A percentile compares a stretch with the other conserved stretches of the same genome.
These are phyloP conservation scores for Botrytis galanthina DNA, from an alignment of 2,329 filamentous ascomycete species.

Conservation along the genomic window DNA sequence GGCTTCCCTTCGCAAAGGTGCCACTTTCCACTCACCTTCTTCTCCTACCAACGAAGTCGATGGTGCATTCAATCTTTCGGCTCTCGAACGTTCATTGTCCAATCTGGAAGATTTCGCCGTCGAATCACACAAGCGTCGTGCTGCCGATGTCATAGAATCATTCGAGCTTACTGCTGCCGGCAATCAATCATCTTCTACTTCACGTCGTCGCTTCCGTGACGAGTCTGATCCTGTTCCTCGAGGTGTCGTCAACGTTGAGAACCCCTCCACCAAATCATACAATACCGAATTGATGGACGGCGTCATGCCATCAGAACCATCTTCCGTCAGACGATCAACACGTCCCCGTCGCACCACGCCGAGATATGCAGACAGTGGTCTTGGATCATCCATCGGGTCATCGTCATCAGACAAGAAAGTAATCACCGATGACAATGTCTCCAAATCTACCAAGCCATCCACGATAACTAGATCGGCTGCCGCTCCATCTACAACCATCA, in stretches of 20 bases:
- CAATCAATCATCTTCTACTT: slow-evolving; percentile 36
- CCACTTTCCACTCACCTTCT: slow-evolving; percentile 55
- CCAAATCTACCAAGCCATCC: slow-evolving; percentile 47
- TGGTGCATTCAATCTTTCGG: slow-evolving; percentile 35
- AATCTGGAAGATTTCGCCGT: slow-evolving; percentile 66
- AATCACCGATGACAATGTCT: slow-evolving; percentile 42
- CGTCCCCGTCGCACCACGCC: slow-evolving; percentile 56
- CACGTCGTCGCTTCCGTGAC: slow-evolving; percentile 49
- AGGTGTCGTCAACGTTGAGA: slow-evolving; percentile 54
- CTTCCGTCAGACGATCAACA: slow-evolving; percentile 50
- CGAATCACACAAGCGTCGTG: slow-evolving; percentile 66
- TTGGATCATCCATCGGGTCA: slow-evolving; percentile 77
- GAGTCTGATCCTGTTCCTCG: slow-evolving; percentile 59
- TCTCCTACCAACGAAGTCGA: slow-evolving; percentile 34
- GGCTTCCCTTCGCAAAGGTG: slow-evolving; percentile 63
- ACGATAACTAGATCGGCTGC: slow-evolving; percentile 62
- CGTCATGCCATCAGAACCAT: slow-evolving; percentile 45
- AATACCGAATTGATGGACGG: slow-evolving; percentile 35
- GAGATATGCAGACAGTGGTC: slow-evolving; percentile 78
- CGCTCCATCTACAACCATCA: slow-evolving; percentile 45
- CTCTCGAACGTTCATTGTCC: slow-evolving; percentile 66
- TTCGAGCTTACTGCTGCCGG: slow-evolving; percentile 54
- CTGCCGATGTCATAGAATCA: slow-evolving; percentile 67
- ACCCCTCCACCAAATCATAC: slow-evolving; percentile 41
- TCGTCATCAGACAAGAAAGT: slow-evolving; percentile 51